These are phyloP conservation scores for Rhizopogon vinicolor DNA, from an alignment of 768 basidiomycete genomes.

Conservation along the genomic window DNA sequence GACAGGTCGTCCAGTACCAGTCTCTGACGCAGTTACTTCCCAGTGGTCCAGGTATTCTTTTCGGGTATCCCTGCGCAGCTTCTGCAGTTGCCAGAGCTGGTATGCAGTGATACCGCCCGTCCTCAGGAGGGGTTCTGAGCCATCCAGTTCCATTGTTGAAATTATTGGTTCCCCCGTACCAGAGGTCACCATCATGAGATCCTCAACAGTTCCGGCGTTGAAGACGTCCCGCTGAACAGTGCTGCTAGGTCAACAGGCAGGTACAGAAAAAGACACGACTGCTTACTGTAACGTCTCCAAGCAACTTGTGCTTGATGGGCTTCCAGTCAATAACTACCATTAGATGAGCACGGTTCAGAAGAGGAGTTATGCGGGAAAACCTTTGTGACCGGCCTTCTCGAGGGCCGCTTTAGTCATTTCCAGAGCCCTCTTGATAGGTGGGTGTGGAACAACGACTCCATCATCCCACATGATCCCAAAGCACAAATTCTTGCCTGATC, in stretches of 20 bases:
- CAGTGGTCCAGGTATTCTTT: conserved; percentile 58
- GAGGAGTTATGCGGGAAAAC: conserved; percentile 27
- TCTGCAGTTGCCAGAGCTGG: conserved; percentile 68
- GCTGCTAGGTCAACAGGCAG: background rate
- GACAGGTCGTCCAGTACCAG: conserved; percentile 66
- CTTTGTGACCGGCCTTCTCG: conserved; percentile 56
- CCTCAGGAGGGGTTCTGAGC: conserved; percentile 13
- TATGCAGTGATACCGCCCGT: conserved; percentile 41
- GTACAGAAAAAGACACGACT: conserved; percentile 5
- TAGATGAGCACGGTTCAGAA: background rate
- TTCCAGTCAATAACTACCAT: conserved; percentile 67
- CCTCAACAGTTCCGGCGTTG: conserved; percentile 42
- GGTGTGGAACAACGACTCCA: conserved; percentile 50
- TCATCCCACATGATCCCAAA: conserved; percentile 68
- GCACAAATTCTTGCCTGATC: conserved; percentile 43
- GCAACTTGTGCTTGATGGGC: conserved; percentile 46
- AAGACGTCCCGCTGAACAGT: conserved; percentile 35
- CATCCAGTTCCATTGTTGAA: conserved; percentile 37
- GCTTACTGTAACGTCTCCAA: conserved; percentile 39
- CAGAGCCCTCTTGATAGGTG: conserved; percentile 60
- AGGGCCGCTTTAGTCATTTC: conserved; percentile 53
- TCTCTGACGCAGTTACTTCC: conserved; percentile 45
- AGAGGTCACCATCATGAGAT: conserved; percentile 34
- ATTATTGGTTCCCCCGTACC: conserved; percentile 52
- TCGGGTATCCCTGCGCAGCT: conserved; percentile 38